Base-by-base conservation (phyloP, 2,329 filamentous ascomycete species). In the Hypocreales sp. region DNA sequence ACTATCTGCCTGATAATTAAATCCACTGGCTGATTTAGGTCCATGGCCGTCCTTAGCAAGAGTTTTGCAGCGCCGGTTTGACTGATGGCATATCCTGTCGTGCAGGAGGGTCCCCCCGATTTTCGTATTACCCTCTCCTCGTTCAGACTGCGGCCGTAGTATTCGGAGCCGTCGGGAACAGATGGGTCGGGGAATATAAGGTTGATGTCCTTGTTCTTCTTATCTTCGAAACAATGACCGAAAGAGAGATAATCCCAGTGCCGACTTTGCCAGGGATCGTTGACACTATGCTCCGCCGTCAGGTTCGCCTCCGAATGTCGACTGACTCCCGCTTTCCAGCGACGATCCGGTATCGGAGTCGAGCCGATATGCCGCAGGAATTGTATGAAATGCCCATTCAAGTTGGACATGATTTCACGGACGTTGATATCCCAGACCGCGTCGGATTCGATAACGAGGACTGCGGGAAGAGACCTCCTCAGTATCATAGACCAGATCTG, bases 361-460 rank as follows among this genome's bases (percentile, higher is more conserved):
- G 16, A 25, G 15, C 15, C 15, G 7, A 11, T 8, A 13, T 25
- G 15, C n/a, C 2, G 9, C 10, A 29, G 17, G 19, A 29, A 25
- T 4, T 15, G 14, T 13, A 10, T 15, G 4, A 29, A 25, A 12
- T 29, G 17, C 7, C 6, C 8, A 32, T 44, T 44, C 9, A 42
- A 29, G 21, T 26, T 27, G 8, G 31, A 25, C 37, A 44, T 44
- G 30, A 42, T 39, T 9, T 33, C 31, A 4, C 39, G 39, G 11
- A 45, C 19, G 23, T 45, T 36, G 24, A 44, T 18, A 20, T 47
- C 43, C 43, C 42, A 47, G 5, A 34, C 37, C 12, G 44, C 42
- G 28, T 47, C 44, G 16, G 42, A 42, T 22, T 48, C 45, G 14
- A 48, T 29, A 24, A 46, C 35, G 13, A 48, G 28, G 20, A 42